phyloP scores from a whole-genome alignment of 2,329 filamentous ascomycete genomes.

The Fusarium avenaceum region DNA sequence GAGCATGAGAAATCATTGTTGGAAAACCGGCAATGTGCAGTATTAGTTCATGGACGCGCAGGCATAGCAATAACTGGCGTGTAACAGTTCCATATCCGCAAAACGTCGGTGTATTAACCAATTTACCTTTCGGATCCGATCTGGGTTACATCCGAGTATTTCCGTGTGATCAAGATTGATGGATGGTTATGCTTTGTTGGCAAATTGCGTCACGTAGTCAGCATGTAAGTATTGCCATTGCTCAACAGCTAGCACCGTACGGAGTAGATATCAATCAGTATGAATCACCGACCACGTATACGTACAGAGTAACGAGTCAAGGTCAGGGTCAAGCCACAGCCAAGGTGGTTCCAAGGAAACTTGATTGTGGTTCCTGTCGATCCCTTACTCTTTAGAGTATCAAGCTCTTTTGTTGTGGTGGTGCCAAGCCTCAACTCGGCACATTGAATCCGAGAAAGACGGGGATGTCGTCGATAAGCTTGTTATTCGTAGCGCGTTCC shows the following conservation, averaged over 20 bases:
- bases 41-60: no score
- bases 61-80: no score
- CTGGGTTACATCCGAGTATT: slow-evolving; percentile 14
- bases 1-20: no score
- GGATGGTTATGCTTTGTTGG: slow-evolving; percentile 13
- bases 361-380: slow-evolving; percentile 30
- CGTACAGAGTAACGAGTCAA: background rate
- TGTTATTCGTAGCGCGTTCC: slow-evolving; percentile 19
- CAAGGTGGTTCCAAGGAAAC: slow-evolving; percentile 14
- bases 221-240: background rate
- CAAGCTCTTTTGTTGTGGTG: background rate
- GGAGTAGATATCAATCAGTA: no score
- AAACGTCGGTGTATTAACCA: background rate
- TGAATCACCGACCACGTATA: background rate
- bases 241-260: no score
- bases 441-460: slow-evolving; percentile 30
- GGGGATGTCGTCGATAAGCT: slow-evolving; percentile 36
- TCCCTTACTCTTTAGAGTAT: slow-evolving; percentile 8
- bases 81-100: background rate
- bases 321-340: slow-evolving; percentile 24
- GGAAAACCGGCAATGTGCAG: no score
- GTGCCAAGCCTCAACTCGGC: slow-evolving; percentile 37
- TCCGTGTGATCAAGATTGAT: background rate
- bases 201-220: slow-evolving; percentile 3
- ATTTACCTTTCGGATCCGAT: slow-evolving; percentile 22